These are phyloP conservation scores for Venturia effusa DNA, from an alignment of 2,329 filamentous ascomycete species.

Conservation along the genomic window DNA sequence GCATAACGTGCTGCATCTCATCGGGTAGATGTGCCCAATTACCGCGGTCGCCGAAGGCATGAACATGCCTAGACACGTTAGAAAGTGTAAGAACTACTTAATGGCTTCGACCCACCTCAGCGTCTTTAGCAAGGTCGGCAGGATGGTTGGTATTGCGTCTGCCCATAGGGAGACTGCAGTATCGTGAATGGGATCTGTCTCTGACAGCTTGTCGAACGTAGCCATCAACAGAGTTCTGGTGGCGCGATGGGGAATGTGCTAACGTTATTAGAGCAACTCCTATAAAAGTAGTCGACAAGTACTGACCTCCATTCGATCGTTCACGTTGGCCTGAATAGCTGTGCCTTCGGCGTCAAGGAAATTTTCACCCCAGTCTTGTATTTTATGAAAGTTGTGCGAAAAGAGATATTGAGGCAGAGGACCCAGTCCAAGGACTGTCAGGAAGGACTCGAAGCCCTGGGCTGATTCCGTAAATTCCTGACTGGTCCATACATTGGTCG, in stretches of 20 bases:
- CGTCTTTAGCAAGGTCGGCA: slow-evolving; percentile 79
- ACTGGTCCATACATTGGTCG: slow-evolving; percentile 70
- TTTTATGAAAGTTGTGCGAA: slow-evolving; percentile 58
- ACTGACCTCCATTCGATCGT: slow-evolving; percentile 41
- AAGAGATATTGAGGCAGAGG: slow-evolving; percentile 72
- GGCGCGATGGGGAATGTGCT: slow-evolving; percentile 61
- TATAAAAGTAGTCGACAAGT: background rate
- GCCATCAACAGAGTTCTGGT: slow-evolving; percentile 90
- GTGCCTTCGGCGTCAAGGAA: slow-evolving; percentile 70
- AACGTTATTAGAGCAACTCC: background rate
- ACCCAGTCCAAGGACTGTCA: slow-evolving; percentile 65
- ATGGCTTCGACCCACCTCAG: slow-evolving; percentile 40
- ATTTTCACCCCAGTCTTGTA: slow-evolving; percentile 73
- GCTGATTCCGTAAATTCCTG: slow-evolving; percentile 56
- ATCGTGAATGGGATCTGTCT: slow-evolving; percentile 59
- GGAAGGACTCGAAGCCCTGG: slow-evolving; percentile 70
- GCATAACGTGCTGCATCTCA: slow-evolving; percentile 68
- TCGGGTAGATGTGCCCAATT: slow-evolving; percentile 71
- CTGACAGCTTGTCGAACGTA: slow-evolving; percentile 80
- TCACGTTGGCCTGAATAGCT: slow-evolving; percentile 65
- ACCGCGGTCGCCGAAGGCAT: slow-evolving; percentile 76
- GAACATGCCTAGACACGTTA: slow-evolving; percentile 54
- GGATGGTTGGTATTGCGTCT: slow-evolving; percentile 66
- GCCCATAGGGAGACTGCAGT: slow-evolving; percentile 78
- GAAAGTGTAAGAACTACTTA: slow-evolving; percentile 20